Base-by-base conservation (phyloP, 2,329 filamentous ascomycete species). In the Knufia fluminis region DNA sequence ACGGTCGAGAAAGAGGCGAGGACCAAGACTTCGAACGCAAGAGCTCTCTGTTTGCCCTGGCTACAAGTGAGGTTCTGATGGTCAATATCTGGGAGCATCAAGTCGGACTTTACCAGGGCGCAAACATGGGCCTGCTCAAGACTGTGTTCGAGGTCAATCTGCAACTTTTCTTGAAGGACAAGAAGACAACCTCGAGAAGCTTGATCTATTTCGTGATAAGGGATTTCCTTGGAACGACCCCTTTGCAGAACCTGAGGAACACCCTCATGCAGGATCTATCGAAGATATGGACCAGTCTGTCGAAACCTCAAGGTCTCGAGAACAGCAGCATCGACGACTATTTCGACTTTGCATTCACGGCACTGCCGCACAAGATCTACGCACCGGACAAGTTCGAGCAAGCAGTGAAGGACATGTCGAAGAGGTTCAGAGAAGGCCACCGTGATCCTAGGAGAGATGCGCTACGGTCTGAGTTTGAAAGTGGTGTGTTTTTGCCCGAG, bases 61-160 rank as follows among this genome's bases (percentile, higher is more conserved):
- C 92, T 44, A 98, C 92, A 16, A 97, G 91, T 66, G 92, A 98
- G 72, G 91, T 98, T 46, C 76, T 98, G 60, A 94, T 98, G 64
- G 85, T 98, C 68, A 98, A 98, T 66, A 94, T 98, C 58, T 98
- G 92, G 92, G 92, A 98, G 70, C 91, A 96, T 68, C 92, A 98
- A 69, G 92, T 98, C 54, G 92, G 92, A 42, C 69, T 98, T 66
- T 98, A 98, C 66, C 91, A 98, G 71, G 92, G 92, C 50, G 92
- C 92, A 60, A 98, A 98, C 68, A 98, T 98, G 92, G 92, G 92
- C 7, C 71, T 98, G 61, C 74, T 98, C 62, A 98, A 98, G 77
- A 98, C 94, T 0, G 92, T 98, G 3, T 98, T 98, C 61, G 92
- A 98, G 71, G 92, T 98, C 67, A 98, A 98, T 65, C 68, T 98